A percentile compares a stretch with the other conserved stretches of the same genome.
Evolutionary conservation across 139 green algal species (phyloP).

Genomic region (Coelastrella sp.): DNA sequence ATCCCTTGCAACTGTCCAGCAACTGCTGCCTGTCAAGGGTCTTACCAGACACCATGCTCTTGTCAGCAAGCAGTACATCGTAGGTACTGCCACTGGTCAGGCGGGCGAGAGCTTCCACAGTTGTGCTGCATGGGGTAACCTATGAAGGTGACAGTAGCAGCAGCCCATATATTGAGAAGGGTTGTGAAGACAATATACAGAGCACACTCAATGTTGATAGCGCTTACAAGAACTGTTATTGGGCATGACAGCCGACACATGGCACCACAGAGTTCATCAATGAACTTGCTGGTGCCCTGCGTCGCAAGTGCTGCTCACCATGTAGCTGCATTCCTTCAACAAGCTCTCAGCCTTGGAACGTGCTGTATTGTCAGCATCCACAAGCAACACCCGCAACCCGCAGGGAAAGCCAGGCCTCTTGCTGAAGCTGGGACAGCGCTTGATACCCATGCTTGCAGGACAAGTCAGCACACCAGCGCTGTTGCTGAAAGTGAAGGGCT

Average conservation of each 20-base stretch:
- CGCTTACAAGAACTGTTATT: too few species aligned
- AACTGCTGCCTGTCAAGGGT: background rate
- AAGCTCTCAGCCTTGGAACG: background rate
- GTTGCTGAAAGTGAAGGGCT: background rate
- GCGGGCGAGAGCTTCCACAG: slow-evolving; percentile 26
- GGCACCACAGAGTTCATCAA: too few species aligned
- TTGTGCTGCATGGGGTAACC: slow-evolving; percentile 37
- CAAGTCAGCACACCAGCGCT: background rate
- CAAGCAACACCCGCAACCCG: slow-evolving; percentile 41
- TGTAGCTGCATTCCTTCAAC: slow-evolving; percentile 44
- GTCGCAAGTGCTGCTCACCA: slow-evolving; percentile 10
- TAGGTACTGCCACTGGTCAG: slow-evolving; percentile 20
- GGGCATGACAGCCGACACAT: too few species aligned
- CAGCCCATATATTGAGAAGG: background rate
- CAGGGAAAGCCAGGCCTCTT: slow-evolving; percentile 48
- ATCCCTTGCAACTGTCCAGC: slow-evolving; percentile 49
- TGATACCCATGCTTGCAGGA: slow-evolving; percentile 37
- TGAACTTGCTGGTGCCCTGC: too few species aligned
- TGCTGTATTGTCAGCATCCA: slow-evolving; percentile 18
- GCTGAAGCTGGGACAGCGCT: slow-evolving; percentile 47
- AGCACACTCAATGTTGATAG: too few species aligned
- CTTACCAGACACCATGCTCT: slow-evolving; percentile 3
- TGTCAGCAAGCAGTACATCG: slow-evolving; percentile 50
- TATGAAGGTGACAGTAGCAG: background rate
- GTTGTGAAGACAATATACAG: background rate